Evolutionary conservation across 345 rosid genomes (phyloP), one percentile per base, ranked within the genome.

Genomic region (Laguncularia racemosa): DNA sequence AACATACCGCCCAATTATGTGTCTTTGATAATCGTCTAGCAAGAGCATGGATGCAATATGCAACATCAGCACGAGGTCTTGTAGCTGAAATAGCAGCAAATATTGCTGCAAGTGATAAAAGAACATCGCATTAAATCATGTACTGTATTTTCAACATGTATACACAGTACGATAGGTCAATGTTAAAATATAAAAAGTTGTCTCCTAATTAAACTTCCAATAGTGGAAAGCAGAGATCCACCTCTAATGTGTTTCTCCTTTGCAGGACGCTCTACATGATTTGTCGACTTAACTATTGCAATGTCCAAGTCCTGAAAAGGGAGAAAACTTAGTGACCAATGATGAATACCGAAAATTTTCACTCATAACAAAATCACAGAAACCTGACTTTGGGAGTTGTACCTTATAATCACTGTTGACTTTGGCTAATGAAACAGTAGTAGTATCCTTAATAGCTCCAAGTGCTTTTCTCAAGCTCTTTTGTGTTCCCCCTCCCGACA

Each of bases 321-420:
- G 10, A 33, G 11, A 33, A 33, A 33, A 33, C 40, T 7, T 10
- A 33, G 7, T 33, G 40, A 33, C 9, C 9, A 33, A 33, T 33
- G 40, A 33, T 33, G 1, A 23, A 23, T n/a, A 59, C 46, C 15
- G 12, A 56, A 68, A 61, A 61, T 9, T 17, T 47, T 55, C 52
- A 64, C 61, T 43, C 46, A 63, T 13, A 55, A 6, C 20, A 13
- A 12, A 50, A 45, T 19, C 9, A 44, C 14, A 2, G 44, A 59
- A 12, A 46, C 55, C 55, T 13, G 20, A 57, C 20, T 18, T 20
- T 18, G 16, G 38, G 16, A 64, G 43, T 38, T 17, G 6, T 60
- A 92, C 99, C 99, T 93, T 93, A 65, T 89, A 89, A 62, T 81
- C 97, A 60, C 99, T 93, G 61, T 89, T 89, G 69, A 93, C 97